A percentile compares a stretch with the other conserved stretches of the same genome.
These are phyloP conservation scores for Gaeumannomyces tritici DNA, from an alignment of 2,329 filamentous ascomycete genomes.

Conservation along the genomic window DNA sequence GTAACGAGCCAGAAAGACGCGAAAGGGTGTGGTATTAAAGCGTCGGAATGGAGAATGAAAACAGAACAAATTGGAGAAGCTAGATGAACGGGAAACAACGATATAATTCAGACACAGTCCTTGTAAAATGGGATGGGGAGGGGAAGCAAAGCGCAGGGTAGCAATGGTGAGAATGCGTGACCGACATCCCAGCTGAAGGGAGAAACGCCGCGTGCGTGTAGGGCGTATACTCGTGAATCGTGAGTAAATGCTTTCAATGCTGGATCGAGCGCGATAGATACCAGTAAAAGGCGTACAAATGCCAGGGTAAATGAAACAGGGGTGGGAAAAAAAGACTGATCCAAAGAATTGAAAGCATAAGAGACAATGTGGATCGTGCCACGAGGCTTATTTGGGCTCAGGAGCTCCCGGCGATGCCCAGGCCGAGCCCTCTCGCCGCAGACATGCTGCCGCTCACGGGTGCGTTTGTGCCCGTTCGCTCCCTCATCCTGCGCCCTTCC, in stretches of 20 bases:
- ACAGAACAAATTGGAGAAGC: too few relatives aligned
- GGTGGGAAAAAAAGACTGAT: not conserved
- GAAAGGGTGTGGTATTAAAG: too few relatives aligned
- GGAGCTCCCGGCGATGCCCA: slow-evolving; percentile 2
- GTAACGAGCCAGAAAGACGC: too few relatives aligned
- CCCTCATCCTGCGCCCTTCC: slow-evolving; percentile 82
- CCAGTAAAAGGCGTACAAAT: not conserved
- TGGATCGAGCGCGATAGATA: not conserved
- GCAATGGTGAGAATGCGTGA: too few relatives aligned
- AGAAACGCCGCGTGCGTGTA: too few relatives aligned
- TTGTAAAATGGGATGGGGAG: too few relatives aligned
- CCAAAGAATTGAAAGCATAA: not conserved
- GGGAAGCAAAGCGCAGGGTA: too few relatives aligned
- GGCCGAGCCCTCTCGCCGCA: not conserved
- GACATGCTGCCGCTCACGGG: not conserved
- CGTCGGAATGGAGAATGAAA: too few relatives aligned
- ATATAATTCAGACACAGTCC: too few relatives aligned
- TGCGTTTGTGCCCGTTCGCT: slow-evolving; percentile 46
- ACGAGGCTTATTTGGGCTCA: not conserved
- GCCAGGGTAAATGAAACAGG: not conserved
- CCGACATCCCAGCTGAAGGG: too few relatives aligned
- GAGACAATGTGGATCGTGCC: not conserved
- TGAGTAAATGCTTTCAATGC: not conserved
- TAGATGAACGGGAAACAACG: too few relatives aligned
- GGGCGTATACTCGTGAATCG: not conserved